Evolutionary conservation across 306 rosid species (phyloP), one percentile per base, ranked within the genome.

Genomic region (Trifolium pratense): DNA sequence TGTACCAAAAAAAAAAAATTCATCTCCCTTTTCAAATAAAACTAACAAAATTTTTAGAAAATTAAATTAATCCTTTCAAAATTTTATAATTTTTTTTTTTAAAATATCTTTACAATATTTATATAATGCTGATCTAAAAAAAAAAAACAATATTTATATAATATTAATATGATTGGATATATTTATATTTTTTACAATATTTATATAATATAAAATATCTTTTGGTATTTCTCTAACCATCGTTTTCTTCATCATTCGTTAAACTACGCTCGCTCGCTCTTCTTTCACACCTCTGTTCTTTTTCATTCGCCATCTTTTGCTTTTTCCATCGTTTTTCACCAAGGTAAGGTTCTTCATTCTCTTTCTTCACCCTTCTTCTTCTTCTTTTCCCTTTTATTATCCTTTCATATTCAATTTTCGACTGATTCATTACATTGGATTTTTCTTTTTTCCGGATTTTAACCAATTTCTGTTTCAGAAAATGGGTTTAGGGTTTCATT

Each of bases 331-430:
- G 5, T 5, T 52, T 9, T 26, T 79, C 34, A 59, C 0, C 29
- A 75, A 77, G 86, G 82, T 90, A 75, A 77, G 86, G 82, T 90
- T 21, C 48, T 48, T 68, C 29, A 16, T 20, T 4, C 43, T 48
- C 0, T 48, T 59, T 11, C 56, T 40, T 7, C 7, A 5, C 6
- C 25, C 0, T 36, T 9, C 52, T 29, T 9, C 52, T 29, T 14
- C 55, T 15, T 20, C 31, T 40, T 59, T 29, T 0, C 32, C 10
- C 1, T 52, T 63, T 42, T 2, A 6, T 2, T 6, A 3, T 7
- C 1, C 18, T 68, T 53, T 58, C 5, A 36, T 36, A 2, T 1
- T 0, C 17, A n/a, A 10, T 13, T 6, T 70, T 69, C 23, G 16
- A 9, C 37, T 70, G 20, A 6, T 59, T 29, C 5, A 36, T 7